phyloP scores from a whole-genome alignment of 2,329 filamentous ascomycete species.

The Ceratocystis smalleyi region DNA sequence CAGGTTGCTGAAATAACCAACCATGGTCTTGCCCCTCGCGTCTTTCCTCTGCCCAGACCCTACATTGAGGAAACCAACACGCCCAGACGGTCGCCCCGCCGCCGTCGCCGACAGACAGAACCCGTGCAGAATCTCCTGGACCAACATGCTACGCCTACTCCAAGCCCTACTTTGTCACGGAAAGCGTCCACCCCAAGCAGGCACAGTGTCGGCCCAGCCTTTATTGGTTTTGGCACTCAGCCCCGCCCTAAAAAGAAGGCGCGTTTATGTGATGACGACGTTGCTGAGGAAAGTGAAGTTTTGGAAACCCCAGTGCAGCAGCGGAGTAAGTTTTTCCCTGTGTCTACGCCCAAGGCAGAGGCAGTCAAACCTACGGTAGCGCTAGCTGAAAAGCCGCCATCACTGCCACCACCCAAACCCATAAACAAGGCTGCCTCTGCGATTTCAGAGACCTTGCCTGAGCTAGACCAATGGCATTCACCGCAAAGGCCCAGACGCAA shows the following conservation, averaged over 20 bases:
- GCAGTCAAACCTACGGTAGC: background rate
- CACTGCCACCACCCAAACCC: background rate
- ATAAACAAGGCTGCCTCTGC: conserved; percentile 29
- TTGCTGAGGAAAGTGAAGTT: conserved; percentile 22
- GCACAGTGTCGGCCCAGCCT: conserved; percentile 19
- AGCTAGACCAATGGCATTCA: conserved; percentile 34
- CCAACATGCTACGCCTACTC: conserved; percentile 14
- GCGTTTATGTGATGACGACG: conserved; percentile 33
- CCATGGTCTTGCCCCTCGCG: conserved; percentile 36
- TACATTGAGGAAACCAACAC: conserved; percentile 31
- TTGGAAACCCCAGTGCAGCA: conserved; percentile 22
- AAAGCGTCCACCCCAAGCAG: conserved; percentile 16
- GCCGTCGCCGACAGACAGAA: conserved; percentile 39
- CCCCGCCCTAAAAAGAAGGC: conserved; percentile 40
- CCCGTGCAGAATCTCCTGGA: conserved; percentile 33
- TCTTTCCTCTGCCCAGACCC: conserved; percentile 43
- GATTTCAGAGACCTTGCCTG: conserved; percentile 35
- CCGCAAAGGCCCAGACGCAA: conserved; percentile 24
- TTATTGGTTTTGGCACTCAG: conserved; percentile 9
- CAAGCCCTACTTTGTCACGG: conserved; percentile 8
- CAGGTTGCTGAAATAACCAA: conserved; percentile 34
- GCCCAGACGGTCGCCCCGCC: conserved; percentile 20
- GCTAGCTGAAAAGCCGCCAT: background rate
- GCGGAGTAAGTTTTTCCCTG: conserved; percentile 41
- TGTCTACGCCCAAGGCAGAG: conserved; percentile 19